A percentile compares a stretch with the other conserved stretches of the same genome.
These are phyloP conservation scores for Suillus sp. DNA, from an alignment of 768 basidiomycete species.

Conservation along the genomic window DNA sequence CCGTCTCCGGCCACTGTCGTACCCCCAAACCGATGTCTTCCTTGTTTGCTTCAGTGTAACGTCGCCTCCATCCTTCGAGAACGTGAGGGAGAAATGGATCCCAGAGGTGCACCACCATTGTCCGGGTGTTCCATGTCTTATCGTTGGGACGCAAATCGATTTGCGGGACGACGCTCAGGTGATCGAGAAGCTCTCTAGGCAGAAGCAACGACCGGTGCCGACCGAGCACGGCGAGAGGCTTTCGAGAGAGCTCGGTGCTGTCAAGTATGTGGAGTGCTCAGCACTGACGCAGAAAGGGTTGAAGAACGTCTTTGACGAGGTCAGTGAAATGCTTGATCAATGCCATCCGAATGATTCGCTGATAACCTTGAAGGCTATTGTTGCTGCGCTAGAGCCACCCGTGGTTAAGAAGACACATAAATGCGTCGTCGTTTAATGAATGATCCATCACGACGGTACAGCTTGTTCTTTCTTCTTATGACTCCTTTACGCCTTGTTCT, in stretches of 20 bases:
- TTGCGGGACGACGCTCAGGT: constrained; percentile 91
- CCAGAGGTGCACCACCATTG: constrained; percentile 99
- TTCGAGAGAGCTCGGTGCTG: constrained; percentile 95
- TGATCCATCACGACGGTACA: constrained; percentile 27
- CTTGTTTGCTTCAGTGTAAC: constrained; percentile 99
- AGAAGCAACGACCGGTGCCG: constrained; percentile 93
- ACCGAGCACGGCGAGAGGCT: constrained; percentile 90
- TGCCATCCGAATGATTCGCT: constrained; percentile 2
- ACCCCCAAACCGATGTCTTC: constrained; percentile 99
- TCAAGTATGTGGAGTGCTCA: constrained; percentile 99
- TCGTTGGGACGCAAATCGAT: constrained; percentile 98
- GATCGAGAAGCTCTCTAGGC: constrained; percentile 91
- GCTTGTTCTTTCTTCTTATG: constrained; percentile 36
- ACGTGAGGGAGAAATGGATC: constrained; percentile 99
- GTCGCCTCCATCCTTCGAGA: constrained; percentile 97
- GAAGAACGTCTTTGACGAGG: constrained; percentile 99
- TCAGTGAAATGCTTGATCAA: constrained; percentile 41
- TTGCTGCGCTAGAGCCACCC: constrained; percentile 97
- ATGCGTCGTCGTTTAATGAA: constrained; percentile 83
- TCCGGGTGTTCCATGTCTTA: constrained; percentile 98
- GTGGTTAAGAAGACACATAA: constrained; percentile 78
- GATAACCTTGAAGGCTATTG: constrained; percentile 74
- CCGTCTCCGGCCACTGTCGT: constrained; percentile 96
- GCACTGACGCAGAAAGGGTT: constrained; percentile 98
- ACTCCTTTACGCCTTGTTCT: constrained; percentile 35